phyloP scores from a whole-genome alignment of 192 early-diverging fungal species.

The Gryganskiella cystojenkinii region DNA sequence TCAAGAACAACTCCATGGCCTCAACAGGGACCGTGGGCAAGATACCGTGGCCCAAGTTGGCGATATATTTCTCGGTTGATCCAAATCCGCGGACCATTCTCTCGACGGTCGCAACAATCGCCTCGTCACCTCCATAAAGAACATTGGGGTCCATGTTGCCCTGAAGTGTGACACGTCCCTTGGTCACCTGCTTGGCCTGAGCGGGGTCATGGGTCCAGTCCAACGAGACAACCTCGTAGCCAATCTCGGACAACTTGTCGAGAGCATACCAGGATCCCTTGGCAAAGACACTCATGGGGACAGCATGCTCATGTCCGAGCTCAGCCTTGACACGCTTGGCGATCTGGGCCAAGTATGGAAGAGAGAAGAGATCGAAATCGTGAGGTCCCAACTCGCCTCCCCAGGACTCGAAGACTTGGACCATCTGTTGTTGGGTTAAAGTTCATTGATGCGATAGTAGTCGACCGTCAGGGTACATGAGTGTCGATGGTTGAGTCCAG shows the following conservation, averaged over 20 bases:
- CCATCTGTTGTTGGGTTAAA: constrained; percentile 68
- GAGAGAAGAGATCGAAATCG: constrained; percentile 83
- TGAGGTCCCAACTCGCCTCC: constrained; percentile 86
- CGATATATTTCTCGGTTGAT: constrained; percentile 78
- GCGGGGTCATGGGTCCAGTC: constrained; percentile 90
- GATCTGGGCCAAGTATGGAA: constrained; percentile 90
- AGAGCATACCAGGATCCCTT: constrained; percentile 90
- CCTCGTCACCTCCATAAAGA: constrained; percentile 76
- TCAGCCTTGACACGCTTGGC: constrained; percentile 75
- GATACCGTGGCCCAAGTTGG: constrained; percentile 97
- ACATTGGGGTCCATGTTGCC: constrained; percentile 94
- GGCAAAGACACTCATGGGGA: constrained; percentile 93
- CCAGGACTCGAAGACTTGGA: constrained; percentile 98
- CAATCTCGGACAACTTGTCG: constrained; percentile 68
- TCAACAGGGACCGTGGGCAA: constrained; percentile 80
- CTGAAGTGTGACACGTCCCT: constrained; percentile 76
- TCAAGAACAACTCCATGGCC: constrained; percentile 71
- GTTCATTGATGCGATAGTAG: not conserved
- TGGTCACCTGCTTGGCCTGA: constrained; percentile 58
- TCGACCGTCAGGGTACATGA: too few relatives aligned
- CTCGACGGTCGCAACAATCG: constrained; percentile 74
- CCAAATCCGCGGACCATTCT: constrained; percentile 88
- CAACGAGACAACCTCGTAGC: constrained; percentile 89
- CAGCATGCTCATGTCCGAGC: constrained; percentile 48
- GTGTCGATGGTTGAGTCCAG: too few relatives aligned